These are phyloP conservation scores for Monosporozyma aquatica DNA, from an alignment of 805 yeast species.

Conservation along the genomic window DNA sequence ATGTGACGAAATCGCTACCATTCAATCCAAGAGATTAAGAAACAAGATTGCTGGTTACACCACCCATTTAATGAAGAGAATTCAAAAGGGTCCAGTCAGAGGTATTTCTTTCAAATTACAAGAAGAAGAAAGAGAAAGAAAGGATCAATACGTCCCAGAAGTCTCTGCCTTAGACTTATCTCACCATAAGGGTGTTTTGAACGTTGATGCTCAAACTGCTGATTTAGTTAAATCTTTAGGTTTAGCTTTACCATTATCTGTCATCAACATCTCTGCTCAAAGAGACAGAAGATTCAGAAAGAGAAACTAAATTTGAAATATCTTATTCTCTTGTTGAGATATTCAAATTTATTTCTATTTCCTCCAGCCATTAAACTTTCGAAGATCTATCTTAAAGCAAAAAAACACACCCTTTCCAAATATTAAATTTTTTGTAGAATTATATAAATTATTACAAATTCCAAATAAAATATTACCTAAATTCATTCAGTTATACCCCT, in stretches of 20 bases:
- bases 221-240: conserved; percentile 92
- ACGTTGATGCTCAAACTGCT: conserved; percentile 94
- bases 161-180: conserved; percentile 98
- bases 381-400: too few species aligned
- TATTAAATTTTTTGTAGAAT: conserved; percentile 6
- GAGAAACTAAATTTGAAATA: conserved; percentile 48
- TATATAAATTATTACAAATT: conserved; percentile 12
- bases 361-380: background rate
- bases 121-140: conserved; percentile 99
- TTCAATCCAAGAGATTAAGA: conserved; percentile 99
- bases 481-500: conserved; percentile 5
- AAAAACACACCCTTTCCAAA: too few species aligned
- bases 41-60: conserved; percentile 99
- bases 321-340: background rate
- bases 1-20: conserved; percentile 95
- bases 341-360: background rate
- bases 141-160: conserved; percentile 99
- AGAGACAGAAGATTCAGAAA: conserved; percentile 89
- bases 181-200: conserved; percentile 90
- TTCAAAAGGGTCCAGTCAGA: conserved; percentile 99
- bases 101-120: conserved; percentile 99
- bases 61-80: conserved; percentile 99
- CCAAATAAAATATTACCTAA: background rate
- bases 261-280: conserved; percentile 80
- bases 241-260: conserved; percentile 77